Evolutionary conservation across 2,329 filamentous ascomycete species (phyloP).

Genomic region (Xylaria sp.): DNA sequence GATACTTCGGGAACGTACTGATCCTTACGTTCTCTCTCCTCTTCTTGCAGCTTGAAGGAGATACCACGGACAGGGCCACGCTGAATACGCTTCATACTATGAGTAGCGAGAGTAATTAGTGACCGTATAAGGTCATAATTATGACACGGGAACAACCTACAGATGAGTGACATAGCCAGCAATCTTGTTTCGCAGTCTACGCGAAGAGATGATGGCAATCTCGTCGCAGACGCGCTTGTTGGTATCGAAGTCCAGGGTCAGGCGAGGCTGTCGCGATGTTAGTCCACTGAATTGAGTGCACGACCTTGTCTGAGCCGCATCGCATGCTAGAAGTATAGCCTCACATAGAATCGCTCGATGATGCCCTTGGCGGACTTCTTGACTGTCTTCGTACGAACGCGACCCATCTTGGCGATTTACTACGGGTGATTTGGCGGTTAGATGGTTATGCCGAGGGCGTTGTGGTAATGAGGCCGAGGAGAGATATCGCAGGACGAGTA

Average conservation of each 20-base stretch:
- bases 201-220: slow-evolving; percentile 98
- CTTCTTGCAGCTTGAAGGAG: slow-evolving; percentile 99
- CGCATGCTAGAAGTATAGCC: slow-evolving; percentile 1
- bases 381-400: slow-evolving; percentile 75
- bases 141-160: slow-evolving; percentile 9
- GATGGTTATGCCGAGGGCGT: slow-evolving; percentile 44
- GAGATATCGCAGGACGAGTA: slow-evolving; percentile 40
- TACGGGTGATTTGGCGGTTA: slow-evolving; percentile 27
- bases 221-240: slow-evolving; percentile 99
- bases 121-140: too few species aligned
- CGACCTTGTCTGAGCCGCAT: not conserved
- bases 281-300: slow-evolving; percentile 70
- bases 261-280: slow-evolving; percentile 79
- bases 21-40: slow-evolving; percentile 99
- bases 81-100: slow-evolving; percentile 97
- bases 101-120: slow-evolving; percentile 17
- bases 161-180: slow-evolving; percentile 98
- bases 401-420: slow-evolving; percentile 69
- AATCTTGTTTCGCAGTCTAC: slow-evolving; percentile 99
- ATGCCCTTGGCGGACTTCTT: slow-evolving; percentile 96
- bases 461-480: slow-evolving; percentile 50
- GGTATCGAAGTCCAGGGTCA: slow-evolving; percentile 99
- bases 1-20: slow-evolving; percentile 99
- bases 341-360: slow-evolving; percentile 61
- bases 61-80: slow-evolving; percentile 99